phyloP scores from a whole-genome alignment of 345 rosid genomes.

The Populus deltoides region DNA sequence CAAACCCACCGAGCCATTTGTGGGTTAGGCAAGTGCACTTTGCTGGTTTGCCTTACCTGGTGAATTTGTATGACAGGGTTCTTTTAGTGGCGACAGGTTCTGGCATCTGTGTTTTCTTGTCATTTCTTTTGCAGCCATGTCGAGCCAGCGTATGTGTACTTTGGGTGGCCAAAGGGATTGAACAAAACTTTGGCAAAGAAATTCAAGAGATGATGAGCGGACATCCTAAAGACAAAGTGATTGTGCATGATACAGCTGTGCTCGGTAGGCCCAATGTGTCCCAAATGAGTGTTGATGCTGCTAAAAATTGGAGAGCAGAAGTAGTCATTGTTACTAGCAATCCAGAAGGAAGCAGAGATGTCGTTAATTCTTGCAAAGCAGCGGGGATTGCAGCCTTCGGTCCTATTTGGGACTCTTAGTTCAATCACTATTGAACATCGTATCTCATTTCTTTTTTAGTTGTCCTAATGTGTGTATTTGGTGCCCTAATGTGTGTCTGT shows the following conservation, averaged over 20 bases:
- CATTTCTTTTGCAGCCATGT: slow-evolving; percentile 69
- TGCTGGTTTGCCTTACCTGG: slow-evolving; percentile 74
- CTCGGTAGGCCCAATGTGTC: slow-evolving; percentile 70
- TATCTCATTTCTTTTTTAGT: neutral
- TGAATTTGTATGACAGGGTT: slow-evolving; percentile 68
- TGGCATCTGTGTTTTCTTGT: slow-evolving; percentile 77
- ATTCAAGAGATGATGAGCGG: slow-evolving; percentile 51
- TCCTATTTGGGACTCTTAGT: slow-evolving; percentile 89
- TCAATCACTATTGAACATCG: neutral
- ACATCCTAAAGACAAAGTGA: slow-evolving; percentile 53
- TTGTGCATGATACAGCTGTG: slow-evolving; percentile 66
- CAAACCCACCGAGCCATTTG: slow-evolving; percentile 64
- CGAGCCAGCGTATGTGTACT: slow-evolving; percentile 53
- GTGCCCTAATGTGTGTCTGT: neutral
- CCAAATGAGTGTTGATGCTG: slow-evolving; percentile 58
- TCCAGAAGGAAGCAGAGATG: slow-evolving; percentile 84
- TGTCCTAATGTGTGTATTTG: neutral
- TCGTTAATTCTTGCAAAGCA: slow-evolving; percentile 61
- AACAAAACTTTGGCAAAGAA: slow-evolving; percentile 65
- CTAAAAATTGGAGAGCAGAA: slow-evolving; percentile 64
- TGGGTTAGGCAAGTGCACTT: slow-evolving; percentile 81
- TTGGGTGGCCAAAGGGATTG: slow-evolving; percentile 79
- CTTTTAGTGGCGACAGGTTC: slow-evolving; percentile 82
- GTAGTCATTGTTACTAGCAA: slow-evolving; percentile 85
- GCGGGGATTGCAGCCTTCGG: slow-evolving; percentile 70